These are phyloP conservation scores for Trichosporon asahii DNA, from an alignment of 1,284 basidiomycete species.

Conservation along the genomic window DNA sequence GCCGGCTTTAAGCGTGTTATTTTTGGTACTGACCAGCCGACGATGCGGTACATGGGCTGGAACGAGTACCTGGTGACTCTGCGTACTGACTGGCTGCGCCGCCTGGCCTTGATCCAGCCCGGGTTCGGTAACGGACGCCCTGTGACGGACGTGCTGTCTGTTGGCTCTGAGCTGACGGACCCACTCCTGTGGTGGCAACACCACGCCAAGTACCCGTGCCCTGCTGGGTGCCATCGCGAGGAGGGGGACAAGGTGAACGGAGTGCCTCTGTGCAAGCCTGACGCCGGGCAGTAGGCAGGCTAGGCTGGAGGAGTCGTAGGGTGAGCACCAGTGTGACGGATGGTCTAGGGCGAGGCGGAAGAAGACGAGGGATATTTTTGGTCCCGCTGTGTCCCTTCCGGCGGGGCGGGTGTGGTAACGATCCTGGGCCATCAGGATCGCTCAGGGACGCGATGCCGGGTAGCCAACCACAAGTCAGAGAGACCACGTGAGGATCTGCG, in stretches of 20 bases:
- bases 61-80: conserved; percentile 12
- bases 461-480: neutral
- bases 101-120: conserved; percentile 3
- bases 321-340: too few relatives aligned
- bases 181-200: conserved; percentile 4
- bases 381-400: neutral
- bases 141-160: neutral
- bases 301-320: neutral
- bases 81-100: conserved; percentile 8
- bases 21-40: conserved; percentile 6
- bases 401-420: neutral
- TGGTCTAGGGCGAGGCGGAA: too few relatives aligned
- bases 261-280: neutral
- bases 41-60: conserved; percentile 1
- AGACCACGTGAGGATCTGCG: neutral
- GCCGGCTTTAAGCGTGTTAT: conserved; percentile 11
- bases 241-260: neutral
- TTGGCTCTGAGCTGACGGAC: neutral
- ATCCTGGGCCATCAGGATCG: neutral
- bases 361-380: too few relatives aligned
- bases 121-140: conserved; percentile 3
- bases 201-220: neutral
- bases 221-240: neutral
- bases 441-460: neutral
- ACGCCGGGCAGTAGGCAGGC: neutral